phyloP scores from a whole-genome alignment of 352 stramenopile species.

The Globisporangium lucens region DNA sequence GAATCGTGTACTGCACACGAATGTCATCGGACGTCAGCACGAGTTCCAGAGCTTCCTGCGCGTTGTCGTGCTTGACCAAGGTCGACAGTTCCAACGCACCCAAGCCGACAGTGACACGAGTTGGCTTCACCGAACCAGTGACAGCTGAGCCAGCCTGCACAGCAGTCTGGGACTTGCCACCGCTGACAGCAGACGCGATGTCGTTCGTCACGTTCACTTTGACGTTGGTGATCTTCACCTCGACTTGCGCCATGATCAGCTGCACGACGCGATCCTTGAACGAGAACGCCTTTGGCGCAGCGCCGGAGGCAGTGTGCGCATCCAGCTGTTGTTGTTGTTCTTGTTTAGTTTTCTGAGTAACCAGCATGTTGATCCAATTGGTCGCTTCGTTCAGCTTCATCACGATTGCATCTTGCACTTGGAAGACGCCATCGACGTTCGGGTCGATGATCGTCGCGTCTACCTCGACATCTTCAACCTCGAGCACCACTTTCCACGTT shows the following conservation, averaged over 20 bases:
- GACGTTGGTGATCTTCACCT: constrained; percentile 47
- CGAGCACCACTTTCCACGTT: constrained; percentile 52
- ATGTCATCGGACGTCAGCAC: constrained; percentile 52
- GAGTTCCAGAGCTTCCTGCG: constrained; percentile 41
- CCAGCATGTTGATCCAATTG: constrained; percentile 32
- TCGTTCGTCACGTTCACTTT: constrained; percentile 36
- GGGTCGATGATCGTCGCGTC: constrained; percentile 43
- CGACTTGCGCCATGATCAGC: constrained; percentile 54
- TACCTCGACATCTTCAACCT: constrained; percentile 44
- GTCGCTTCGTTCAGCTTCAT: constrained; percentile 53
- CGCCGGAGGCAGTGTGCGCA: constrained; percentile 4
- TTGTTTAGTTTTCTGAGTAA: constrained; percentile 33
- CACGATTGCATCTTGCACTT: constrained; percentile 44
- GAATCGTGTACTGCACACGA: constrained; percentile 43
- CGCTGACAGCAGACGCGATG: constrained; percentile 20
- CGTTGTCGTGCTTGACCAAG: constrained; percentile 41
- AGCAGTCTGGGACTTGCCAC: constrained; percentile 16
- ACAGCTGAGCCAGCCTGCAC: background rate
- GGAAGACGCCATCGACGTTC: constrained; percentile 36
- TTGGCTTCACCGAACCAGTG: constrained; percentile 22
- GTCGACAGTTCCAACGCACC: constrained; percentile 39
- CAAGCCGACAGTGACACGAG: constrained; percentile 32
- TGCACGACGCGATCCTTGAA: constrained; percentile 68
- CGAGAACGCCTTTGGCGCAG: constrained; percentile 30
- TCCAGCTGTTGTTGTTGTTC: constrained; percentile 25